Evolutionary conservation across 805 yeast species (phyloP).

Genomic region (Candida maltosa): DNA sequence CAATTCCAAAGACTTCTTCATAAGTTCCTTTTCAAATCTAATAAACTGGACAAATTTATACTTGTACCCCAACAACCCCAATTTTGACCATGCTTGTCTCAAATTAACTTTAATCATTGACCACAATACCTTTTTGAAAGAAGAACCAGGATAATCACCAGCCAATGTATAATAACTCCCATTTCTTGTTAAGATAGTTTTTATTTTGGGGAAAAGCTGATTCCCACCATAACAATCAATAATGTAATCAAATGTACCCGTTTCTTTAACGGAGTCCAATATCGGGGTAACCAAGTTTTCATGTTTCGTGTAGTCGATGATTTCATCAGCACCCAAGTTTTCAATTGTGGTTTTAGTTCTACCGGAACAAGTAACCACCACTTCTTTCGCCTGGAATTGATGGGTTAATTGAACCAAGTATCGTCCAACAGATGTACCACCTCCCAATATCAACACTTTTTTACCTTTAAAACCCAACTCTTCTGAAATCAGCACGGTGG

Average conservation of each 20-base stretch:
- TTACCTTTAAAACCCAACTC: conserved; percentile 36
- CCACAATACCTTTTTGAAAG: neutral
- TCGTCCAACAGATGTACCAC: conserved; percentile 63
- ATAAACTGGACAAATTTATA: conserved; percentile 3
- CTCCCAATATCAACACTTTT: conserved; percentile 66
- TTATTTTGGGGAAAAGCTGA: conserved; percentile 43
- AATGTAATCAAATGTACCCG: conserved; percentile 56
- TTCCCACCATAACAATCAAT: conserved; percentile 64
- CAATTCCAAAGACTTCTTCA: neutral
- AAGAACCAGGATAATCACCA: conserved; percentile 50
- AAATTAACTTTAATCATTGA: too few species aligned
- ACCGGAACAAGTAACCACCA: conserved; percentile 57
- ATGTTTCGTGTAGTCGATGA: conserved; percentile 54
- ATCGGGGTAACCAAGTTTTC: conserved; percentile 26
- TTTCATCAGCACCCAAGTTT: conserved; percentile 53
- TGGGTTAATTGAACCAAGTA: conserved; percentile 56
- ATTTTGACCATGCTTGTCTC: neutral
- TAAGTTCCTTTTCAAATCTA: conserved; percentile 1
- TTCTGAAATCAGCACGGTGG: conserved; percentile 49
- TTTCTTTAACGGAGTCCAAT: conserved; percentile 25
- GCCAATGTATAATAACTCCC: conserved; percentile 52
- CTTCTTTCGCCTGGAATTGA: conserved; percentile 37
- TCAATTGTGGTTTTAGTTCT: conserved; percentile 42
- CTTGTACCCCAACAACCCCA: conserved; percentile 4
- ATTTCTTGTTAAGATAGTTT: conserved; percentile 40